Evolutionary conservation across 768 basidiomycete species (phyloP), one percentile per base, ranked within the genome.

Genomic region (Sporobolomyces roseus): DNA sequence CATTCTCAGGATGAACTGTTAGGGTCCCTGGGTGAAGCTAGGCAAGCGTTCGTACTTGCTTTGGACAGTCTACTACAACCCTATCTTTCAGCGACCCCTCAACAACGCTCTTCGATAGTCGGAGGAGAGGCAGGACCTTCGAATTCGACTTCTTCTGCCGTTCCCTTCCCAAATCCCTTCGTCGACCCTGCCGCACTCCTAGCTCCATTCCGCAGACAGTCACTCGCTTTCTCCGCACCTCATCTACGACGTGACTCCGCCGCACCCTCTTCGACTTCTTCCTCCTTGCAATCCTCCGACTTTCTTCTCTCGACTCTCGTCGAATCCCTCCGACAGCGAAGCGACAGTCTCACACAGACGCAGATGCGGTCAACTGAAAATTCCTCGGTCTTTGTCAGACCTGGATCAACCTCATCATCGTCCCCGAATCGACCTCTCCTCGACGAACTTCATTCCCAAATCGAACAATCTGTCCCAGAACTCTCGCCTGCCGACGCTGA

Each of bases 361-460:
- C 58, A 36, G 30, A 17, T 49, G 59, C 84, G 82, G 0, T 84
- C 83, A 41, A 90, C 83, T 21, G 87, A 84, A 14, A 81, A 78
- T 82, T 89, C 85, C 58, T 86, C 83, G 36, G 84, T 83, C 25
- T 79, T 81, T 86, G 89, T 88, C 46, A 13, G 27, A 9, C 33
- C 13, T 12, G 30, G 8, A 14, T 36, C 35, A 10, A 35, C 23
- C 10, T 55, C 33, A 5, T 23, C 21, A 10, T 23, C 13, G 21
- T 55, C 54, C 10, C 35, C 54, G 12, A 38, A 45, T 86, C 85
- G 43, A 89, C 71, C 82, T 85, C n/a, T 78, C 77, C 7, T 90
- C 80, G 45, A 94, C 81, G 51, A 81, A 81, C 23, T 82, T 77
- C 73, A 93, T 87, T 69, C 88, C 85, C 51, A 80, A 80, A 1